A percentile compares a stretch with the other conserved stretches of the same genome.
Evolutionary conservation across 495 filamentous ascomycete species (phyloP).

Genomic region (Oleoguttula mirabilis): DNA sequence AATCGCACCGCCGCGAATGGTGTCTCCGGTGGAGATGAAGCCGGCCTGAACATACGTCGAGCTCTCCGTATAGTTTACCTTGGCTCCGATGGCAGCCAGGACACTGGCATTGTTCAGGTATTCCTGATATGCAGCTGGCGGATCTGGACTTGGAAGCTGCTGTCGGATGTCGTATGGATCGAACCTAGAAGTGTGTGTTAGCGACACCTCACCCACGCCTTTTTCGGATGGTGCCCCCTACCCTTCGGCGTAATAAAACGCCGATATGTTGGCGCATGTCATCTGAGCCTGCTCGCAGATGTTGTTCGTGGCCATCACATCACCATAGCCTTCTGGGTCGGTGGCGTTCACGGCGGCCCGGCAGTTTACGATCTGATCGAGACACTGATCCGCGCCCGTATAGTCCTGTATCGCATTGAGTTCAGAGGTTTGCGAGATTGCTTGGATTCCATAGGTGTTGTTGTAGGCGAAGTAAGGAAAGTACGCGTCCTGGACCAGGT

Average conservation of each 20-base stretch:
- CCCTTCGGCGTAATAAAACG: background rate
- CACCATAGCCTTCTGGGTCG: conserved; percentile 26
- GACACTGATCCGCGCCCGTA: conserved; percentile 18
- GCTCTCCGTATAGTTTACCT: conserved; percentile 27
- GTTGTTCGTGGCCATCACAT: conserved; percentile 21
- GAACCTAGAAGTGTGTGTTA: too few species aligned
- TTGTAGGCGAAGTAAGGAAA: conserved; percentile 27
- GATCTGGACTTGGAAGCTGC: conserved; percentile 19
- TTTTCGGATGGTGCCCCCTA: too few species aligned
- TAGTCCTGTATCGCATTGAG: conserved; percentile 21
- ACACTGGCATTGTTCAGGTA: conserved; percentile 29
- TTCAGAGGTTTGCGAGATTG: conserved; percentile 20
- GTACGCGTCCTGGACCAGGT: conserved; percentile 24
- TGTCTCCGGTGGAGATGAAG: conserved; percentile 26
- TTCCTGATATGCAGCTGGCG: conserved; percentile 24
- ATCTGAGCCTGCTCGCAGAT: conserved; percentile 20
- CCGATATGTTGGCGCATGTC: conserved; percentile 12
- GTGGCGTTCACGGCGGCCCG: conserved; percentile 16
- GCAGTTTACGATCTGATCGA: conserved; percentile 20
- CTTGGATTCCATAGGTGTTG: conserved; percentile 31
- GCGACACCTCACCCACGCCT: too few species aligned
- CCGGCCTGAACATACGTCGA: conserved; percentile 18
- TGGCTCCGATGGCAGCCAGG: conserved; percentile 27
- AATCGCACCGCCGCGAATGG: conserved; percentile 22
- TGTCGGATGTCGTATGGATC: conserved; percentile 27